Evolutionary conservation across 2,329 filamentous ascomycete species (phyloP).

Genomic region (Ophiostoma himal-ulmi): DNA sequence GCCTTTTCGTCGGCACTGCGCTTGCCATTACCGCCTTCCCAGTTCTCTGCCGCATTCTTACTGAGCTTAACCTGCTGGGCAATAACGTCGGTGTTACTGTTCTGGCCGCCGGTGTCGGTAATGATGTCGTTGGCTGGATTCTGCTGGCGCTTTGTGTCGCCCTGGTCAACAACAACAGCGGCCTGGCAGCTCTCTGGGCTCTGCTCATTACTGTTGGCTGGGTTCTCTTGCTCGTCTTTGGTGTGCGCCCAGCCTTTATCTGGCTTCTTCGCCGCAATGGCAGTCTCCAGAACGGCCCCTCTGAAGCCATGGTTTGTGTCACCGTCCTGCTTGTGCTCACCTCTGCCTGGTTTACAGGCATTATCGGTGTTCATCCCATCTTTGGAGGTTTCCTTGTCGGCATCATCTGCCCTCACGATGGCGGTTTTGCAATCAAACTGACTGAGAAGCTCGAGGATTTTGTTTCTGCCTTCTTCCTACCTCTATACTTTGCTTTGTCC

Average conservation of each 20-base stretch:
- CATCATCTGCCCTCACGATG: constrained; percentile 82
- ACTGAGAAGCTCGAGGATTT: constrained; percentile 94
- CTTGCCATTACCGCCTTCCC: constrained; percentile 90
- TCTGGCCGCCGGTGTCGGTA: constrained; percentile 83
- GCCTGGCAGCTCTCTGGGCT: constrained; percentile 78
- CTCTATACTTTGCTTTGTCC: constrained; percentile 89
- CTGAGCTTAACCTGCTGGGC: constrained; percentile 77
- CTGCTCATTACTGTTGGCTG: constrained; percentile 71
- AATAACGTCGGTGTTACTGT: constrained; percentile 84
- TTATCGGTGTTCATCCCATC: constrained; percentile 90
- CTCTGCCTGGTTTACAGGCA: constrained; percentile 77
- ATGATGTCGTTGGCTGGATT: constrained; percentile 89
- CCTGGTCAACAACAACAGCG: constrained; percentile 79
- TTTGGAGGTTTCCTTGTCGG: constrained; percentile 90
- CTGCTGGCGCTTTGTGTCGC: constrained; percentile 88
- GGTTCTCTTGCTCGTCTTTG: constrained; percentile 66
- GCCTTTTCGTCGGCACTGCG: constrained; percentile 80
- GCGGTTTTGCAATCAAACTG: constrained; percentile 82
- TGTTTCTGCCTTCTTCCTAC: constrained; percentile 74
- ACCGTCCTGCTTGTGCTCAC: constrained; percentile 73
- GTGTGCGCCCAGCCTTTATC: constrained; percentile 66
- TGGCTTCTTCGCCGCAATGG: constrained; percentile 68
- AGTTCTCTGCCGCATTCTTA: constrained; percentile 87
- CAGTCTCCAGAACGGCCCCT: constrained; percentile 80
- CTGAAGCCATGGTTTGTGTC: constrained; percentile 74